Evolutionary conservation across 2,329 filamentous ascomycete species (phyloP).

Genomic region (Apiospora aurea): DNA sequence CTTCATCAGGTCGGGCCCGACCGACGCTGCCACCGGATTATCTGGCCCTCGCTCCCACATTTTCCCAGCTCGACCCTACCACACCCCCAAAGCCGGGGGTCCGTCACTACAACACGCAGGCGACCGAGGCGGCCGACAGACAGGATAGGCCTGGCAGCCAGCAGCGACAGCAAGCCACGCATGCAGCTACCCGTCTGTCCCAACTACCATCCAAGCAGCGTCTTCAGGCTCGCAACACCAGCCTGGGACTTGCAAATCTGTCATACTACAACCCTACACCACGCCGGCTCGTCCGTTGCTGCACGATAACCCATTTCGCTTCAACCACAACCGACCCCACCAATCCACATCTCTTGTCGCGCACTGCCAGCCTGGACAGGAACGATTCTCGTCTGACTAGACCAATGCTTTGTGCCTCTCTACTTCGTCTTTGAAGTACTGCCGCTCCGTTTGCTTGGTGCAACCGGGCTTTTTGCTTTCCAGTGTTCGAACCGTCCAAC

Average conservation of each 20-base stretch:
- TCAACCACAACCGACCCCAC: background rate
- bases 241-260: conserved; percentile 5
- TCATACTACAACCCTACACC: background rate
- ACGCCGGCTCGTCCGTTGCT: background rate
- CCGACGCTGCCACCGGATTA: background rate
- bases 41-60: background rate
- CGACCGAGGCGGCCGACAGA: background rate
- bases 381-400: background rate
- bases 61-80: conserved; percentile 10
- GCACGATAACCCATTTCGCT: conserved; percentile 17
- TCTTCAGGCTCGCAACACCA: background rate
- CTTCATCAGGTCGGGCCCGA: conserved; percentile 2
- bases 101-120: background rate
- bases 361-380: background rate
- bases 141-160: background rate
- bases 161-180: background rate
- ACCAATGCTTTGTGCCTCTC: conserved; percentile 1
- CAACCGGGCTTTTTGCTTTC: background rate
- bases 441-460: background rate
- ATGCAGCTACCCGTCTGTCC: conserved; percentile 9
- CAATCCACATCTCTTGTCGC: conserved; percentile 2
- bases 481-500: background rate
- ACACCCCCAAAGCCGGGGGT: background rate
- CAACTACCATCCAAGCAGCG: background rate
- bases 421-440: background rate